Base-by-base conservation (phyloP, 2,329 filamentous ascomycete genomes). In the Monosporascus sp. region DNA sequence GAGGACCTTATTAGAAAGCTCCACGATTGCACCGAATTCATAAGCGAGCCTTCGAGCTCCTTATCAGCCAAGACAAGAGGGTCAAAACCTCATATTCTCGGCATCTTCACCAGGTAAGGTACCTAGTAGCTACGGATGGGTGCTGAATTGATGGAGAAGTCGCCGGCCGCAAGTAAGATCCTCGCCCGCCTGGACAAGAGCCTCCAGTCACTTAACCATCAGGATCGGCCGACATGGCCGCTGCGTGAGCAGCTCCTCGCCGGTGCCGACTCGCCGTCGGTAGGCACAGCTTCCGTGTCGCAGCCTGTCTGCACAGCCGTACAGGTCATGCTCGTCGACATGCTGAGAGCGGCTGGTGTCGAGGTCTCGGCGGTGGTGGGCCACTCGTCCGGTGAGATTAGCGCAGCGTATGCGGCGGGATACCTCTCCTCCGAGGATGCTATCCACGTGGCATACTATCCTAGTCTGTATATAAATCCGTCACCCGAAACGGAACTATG, bases 331-430 rank as follows among this genome's bases (percentile, higher is more conserved):
- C 52, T 70, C 1, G 60, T 70, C 9, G 62, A 69, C 7, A 51
- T 66, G 1, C 56, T 70, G 7, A 52, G 52, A 0, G 55, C 61
- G 0, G 69, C 69, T 5, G 69, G 69, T 3, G 51, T 78, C 19
- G 46, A 50, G 0, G 68, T 74, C 6, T 38, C 55, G 1, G 68
- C 66, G 1, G 73, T 76, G 0, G 68, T 78, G 3, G 77, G 78
- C 2, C 78, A 80, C 57, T 79, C 76, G 0, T 76, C 73, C 0
- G 78, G 78, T 2, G 78, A 81, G 56, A 79, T 80, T 16, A 76
- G 64, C 0, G 77, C 77, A 0, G 78, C 75, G 0, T 82, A 79
- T 56, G 76, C 77, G 0, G 72, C 76, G 0, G 77, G 77, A 0
- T 64, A 71, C 19, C 51, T 82, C 3, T 66, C 66, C 0, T 66